Conservation (phyloP, 2,329 filamentous ascomycete species). For the Pseudogymnoascus sp. region DNA sequence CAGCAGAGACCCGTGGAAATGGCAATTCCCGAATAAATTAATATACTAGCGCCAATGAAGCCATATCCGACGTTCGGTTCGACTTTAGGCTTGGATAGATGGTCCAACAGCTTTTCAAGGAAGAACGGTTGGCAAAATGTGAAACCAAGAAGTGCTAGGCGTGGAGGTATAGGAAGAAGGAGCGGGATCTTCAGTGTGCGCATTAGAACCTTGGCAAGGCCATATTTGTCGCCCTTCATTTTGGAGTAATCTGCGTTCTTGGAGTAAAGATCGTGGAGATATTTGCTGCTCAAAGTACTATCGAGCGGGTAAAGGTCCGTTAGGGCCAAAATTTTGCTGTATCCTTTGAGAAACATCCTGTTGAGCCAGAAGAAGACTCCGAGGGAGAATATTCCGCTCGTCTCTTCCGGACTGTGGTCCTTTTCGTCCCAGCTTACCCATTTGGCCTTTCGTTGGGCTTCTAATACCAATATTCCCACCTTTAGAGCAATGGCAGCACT, state of each 20-base stretch:
- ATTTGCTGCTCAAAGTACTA: conserved; percentile 14
- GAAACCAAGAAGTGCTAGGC: conserved; percentile 33
- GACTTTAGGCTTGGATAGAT: conserved; percentile 20
- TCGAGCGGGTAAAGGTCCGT: conserved; percentile 24
- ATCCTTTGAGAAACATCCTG: conserved; percentile 23
- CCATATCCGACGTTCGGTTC: conserved; percentile 27
- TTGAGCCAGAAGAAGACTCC: conserved; percentile 28
- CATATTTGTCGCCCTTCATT: conserved; percentile 11
- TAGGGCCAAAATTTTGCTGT: conserved; percentile 19
- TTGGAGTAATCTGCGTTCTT: conserved; percentile 12
- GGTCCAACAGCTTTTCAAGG: conserved; percentile 28
- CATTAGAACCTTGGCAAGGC: conserved; percentile 20
- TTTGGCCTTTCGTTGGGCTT: conserved; percentile 17
- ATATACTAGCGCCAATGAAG: conserved; percentile 33
- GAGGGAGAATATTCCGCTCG: conserved; percentile 24
- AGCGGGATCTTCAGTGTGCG: conserved; percentile 21
- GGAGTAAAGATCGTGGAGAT: conserved; percentile 14
- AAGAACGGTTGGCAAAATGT: conserved; percentile 39
- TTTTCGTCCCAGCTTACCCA: conserved; percentile 23
- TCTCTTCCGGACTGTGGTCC: conserved; percentile 26
- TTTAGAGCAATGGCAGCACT: conserved; percentile 10
- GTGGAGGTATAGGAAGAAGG: conserved; percentile 24
- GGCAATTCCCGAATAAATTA: conserved; percentile 36
- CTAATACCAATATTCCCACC: conserved; percentile 9
- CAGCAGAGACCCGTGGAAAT: conserved; percentile 21